Percentiles rank a stretch among this genome's conserved stretches.
Conservation (phyloP, 371 early-diverging fungal genomes). For the Rhizopus sp. region DNA sequence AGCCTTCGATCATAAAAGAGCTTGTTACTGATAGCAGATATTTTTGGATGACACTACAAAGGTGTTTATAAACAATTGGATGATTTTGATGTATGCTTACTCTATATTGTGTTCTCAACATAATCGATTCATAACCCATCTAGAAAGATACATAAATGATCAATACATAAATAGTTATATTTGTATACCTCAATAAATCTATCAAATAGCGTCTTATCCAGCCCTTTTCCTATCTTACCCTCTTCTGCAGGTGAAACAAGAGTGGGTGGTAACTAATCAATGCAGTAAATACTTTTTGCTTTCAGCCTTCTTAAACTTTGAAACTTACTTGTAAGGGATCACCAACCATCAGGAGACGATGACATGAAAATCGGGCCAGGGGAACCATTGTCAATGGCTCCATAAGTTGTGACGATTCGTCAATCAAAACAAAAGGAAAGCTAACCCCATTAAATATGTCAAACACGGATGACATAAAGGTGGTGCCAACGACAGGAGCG, state of each 20-base stretch:
- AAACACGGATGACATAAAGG: constrained; percentile 78
- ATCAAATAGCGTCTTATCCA: constrained; percentile 88
- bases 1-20: constrained; percentile 78
- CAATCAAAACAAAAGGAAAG: constrained; percentile 80
- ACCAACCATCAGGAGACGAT: constrained; percentile 82
- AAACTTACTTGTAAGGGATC: constrained; percentile 73
- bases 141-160: not conserved
- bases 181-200: constrained; percentile 54
- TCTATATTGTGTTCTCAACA: constrained; percentile 87
- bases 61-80: not conserved
- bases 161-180: not conserved
- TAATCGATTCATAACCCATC: constrained; percentile 43
- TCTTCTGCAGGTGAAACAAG: constrained; percentile 54
- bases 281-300: not conserved
- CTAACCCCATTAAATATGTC: constrained; percentile 61
- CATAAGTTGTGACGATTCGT: constrained; percentile 87
- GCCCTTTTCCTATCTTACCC: constrained; percentile 55
- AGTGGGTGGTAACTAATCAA: constrained; percentile 81
- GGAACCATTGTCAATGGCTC: constrained; percentile 91
- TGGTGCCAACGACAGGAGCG: constrained; percentile 73
- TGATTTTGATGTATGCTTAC: constrained; percentile 34
- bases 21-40: constrained; percentile 73
- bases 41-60: constrained; percentile 78
- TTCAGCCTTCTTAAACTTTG: not conserved
- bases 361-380: constrained; percentile 61